Evolutionary conservation across 2,329 filamentous ascomycete genomes (phyloP), one percentile per base, ranked within the genome.

Genomic region (Diaporthe caulivora): DNA sequence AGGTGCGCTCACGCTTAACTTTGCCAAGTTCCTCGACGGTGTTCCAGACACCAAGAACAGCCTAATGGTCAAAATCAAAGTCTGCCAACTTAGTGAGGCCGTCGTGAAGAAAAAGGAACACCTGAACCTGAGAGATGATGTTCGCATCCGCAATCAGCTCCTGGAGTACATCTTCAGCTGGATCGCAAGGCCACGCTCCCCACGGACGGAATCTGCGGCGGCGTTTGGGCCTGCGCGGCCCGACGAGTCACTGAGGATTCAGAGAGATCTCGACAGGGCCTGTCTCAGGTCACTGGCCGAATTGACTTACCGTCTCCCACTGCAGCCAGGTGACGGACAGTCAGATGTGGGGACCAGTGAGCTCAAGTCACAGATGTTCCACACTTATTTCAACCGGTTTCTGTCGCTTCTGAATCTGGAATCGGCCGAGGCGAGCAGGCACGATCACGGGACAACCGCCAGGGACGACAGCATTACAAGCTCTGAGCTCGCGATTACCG

Each of bases 351-450:
- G 91, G 57, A 91, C 89, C 70, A 92, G 90, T 76, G 92, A 93
- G 80, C 86, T 92, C 69, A 93, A 93, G 79, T 92, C 90, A 0
- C 89, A 93, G 77, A 91, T 93, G 88, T 93, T 93, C 78, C 90
- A 92, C 75, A 90, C 88, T 9, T 93, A 93, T 79, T 93, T 93
- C 82, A 93, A 92, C 75, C 86, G 91, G 10, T 93, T 93, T 78
- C 83, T 93, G 26, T 92, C 90, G 0, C 83, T 93, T 6, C 84
- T 93, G 37, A 92, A 92, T 74, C 85, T 89, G 65, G 90, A 92
- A 71, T 81, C 86, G 0, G 77, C 83, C 1, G 86, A 88, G 7
- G 78, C 82, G 49, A 80, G 81, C n/a, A 83, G 84, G 69, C 81
- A 79, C 10, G 89, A 91, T 51, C 75, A 82, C 15, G 79, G 82